A percentile compares a stretch with the other conserved stretches of the same genome.
Evolutionary conservation across 768 basidiomycete genomes (phyloP).

Genomic region (Lyophyllum decastes): DNA sequence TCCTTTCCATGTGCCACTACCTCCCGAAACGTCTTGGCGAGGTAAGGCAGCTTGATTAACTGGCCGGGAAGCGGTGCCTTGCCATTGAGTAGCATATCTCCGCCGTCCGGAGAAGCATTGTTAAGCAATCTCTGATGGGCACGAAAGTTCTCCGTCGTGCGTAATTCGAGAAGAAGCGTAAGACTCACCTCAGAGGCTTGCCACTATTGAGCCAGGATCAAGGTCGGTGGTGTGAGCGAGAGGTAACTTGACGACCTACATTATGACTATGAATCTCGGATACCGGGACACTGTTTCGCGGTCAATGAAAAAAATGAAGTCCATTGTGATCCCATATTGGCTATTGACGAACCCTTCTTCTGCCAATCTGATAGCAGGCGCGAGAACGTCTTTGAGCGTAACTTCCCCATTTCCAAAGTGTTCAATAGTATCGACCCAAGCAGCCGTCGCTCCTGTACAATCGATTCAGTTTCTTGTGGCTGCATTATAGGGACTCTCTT

Average conservation of each 20-base stretch:
- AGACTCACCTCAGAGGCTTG: conserved; percentile 52
- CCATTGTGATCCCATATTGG: background rate
- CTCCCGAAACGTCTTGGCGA: conserved; percentile 82
- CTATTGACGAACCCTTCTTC: conserved; percentile 72
- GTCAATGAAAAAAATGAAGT: background rate
- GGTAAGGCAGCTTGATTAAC: conserved; percentile 75
- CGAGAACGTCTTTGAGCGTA: conserved; percentile 68
- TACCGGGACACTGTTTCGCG: conserved; percentile 69
- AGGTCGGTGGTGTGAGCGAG: conserved; percentile 1
- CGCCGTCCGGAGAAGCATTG: conserved; percentile 81
- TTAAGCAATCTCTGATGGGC: conserved; percentile 58
- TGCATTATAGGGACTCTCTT: background rate
- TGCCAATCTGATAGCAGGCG: conserved; percentile 88
- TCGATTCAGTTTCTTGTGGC: conserved; percentile 4
- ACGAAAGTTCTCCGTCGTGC: background rate
- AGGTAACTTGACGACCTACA: conserved; percentile 38
- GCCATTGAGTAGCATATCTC: conserved; percentile 86
- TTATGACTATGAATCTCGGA: conserved; percentile 74
- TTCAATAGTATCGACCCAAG: conserved; percentile 91
- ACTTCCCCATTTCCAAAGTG: conserved; percentile 77
- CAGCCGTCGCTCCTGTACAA: conserved; percentile 77
- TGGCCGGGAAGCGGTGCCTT: conserved; percentile 86
- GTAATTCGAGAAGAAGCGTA: background rate
- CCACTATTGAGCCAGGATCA: conserved; percentile 41
- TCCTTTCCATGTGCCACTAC: conserved; percentile 82